These are phyloP conservation scores for Rubia yunnanensis DNA, from an alignment of 257 asterid species.

Conservation along the genomic window DNA sequence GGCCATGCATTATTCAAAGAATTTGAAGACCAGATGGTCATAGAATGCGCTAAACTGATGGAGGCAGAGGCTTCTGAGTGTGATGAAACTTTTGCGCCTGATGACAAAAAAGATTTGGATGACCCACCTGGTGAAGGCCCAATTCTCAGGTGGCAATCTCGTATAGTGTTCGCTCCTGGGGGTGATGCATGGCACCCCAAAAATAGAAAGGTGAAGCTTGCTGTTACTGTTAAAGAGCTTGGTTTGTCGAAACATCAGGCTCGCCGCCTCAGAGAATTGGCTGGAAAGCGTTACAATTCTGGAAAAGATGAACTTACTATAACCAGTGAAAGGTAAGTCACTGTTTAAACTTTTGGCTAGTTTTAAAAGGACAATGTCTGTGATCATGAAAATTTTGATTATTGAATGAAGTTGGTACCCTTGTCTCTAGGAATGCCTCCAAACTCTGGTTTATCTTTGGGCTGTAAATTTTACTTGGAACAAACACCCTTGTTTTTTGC, in stretches of 20 bases:
- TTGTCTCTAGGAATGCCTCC: not conserved
- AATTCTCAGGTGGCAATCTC: conserved; percentile 78
- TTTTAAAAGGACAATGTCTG: not conserved
- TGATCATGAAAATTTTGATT: not conserved
- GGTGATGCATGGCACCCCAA: conserved; percentile 97
- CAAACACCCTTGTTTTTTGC: not conserved
- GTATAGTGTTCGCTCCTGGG: conserved; percentile 78
- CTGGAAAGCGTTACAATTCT: conserved; percentile 70
- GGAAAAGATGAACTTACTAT: conserved; percentile 93
- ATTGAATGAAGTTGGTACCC: too few relatives aligned
- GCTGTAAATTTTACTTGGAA: not conserved
- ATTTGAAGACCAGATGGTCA: conserved; percentile 78
- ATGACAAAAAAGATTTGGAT: conserved; percentile 35
- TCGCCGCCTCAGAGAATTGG: conserved; percentile 70
- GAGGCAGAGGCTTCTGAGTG: conserved; percentile 49
- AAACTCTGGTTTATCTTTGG: not conserved
- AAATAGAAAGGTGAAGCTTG: conserved; percentile 67
- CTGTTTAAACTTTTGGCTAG: not conserved
- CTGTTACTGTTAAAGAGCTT: conserved; percentile 77
- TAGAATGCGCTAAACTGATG: conserved; percentile 56
- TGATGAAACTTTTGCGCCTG: conserved; percentile 29
- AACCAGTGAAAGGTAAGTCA: conserved; percentile 74
- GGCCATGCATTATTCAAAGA: conserved; percentile 73
- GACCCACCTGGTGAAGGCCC: conserved; percentile 92
- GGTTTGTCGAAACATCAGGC: conserved; percentile 74